Evolutionary conservation across 2,329 filamentous ascomycete genomes (phyloP).

Genomic region (Monosporascus sp.): DNA sequence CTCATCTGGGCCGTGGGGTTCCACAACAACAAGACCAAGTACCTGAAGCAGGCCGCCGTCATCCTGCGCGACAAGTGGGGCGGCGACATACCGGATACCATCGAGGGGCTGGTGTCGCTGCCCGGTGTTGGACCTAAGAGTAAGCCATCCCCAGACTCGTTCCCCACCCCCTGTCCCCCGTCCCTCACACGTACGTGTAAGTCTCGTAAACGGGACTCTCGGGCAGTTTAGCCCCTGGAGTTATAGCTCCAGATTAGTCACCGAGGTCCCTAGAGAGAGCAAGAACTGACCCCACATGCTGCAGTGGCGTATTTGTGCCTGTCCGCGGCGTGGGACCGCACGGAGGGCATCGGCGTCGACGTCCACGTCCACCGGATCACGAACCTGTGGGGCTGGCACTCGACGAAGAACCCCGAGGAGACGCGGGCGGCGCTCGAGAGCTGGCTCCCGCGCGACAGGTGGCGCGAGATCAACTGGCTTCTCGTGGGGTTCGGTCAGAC

Average conservation of each 20-base stretch:
- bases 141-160: too few species aligned
- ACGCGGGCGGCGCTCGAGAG: constrained; percentile 69
- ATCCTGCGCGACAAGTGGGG: constrained; percentile 66
- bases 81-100: constrained; percentile 74
- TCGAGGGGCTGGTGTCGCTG: constrained; percentile 68
- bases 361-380: constrained; percentile 94
- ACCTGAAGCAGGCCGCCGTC: constrained; percentile 67
- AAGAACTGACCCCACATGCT: too few species aligned
- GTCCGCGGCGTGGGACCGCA: constrained; percentile 60
- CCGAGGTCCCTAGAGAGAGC: too few species aligned
- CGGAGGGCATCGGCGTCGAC: constrained; percentile 82
- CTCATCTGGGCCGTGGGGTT: constrained; percentile 84
- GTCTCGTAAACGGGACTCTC: too few species aligned
- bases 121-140: constrained; percentile 89
- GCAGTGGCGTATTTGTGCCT: constrained; percentile 77
- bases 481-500: constrained; percentile 86
- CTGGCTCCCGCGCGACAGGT: constrained; percentile 79
- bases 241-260: too few species aligned
- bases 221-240: too few species aligned
- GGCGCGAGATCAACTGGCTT: constrained; percentile 89
- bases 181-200: too few species aligned
- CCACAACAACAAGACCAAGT: constrained; percentile 89
- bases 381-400: constrained; percentile 90
- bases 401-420: constrained; percentile 74
- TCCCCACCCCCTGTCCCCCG: too few species aligned